A percentile compares a stretch with the other conserved stretches of the same genome.
Conservation (phyloP, 345 rosid genomes). For the Limnanthes douglasii region DNA sequence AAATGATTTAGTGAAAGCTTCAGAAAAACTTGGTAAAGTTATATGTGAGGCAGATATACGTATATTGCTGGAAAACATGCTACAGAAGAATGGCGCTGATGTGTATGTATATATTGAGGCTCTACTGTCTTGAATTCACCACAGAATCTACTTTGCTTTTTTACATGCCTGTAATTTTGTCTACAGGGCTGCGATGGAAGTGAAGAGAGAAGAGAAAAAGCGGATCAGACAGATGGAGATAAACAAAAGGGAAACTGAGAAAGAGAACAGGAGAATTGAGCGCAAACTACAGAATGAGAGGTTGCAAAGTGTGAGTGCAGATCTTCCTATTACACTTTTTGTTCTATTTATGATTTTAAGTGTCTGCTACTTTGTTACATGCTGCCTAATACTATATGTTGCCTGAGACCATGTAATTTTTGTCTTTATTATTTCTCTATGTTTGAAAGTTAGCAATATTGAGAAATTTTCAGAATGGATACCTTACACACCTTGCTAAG, state of each 20-base stretch:
- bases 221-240: conserved; percentile 57
- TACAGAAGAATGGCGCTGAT: conserved; percentile 33
- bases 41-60: conserved; percentile 50
- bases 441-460: too few species aligned
- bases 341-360: neutral
- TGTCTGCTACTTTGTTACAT: too few species aligned
- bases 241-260: conserved; percentile 49
- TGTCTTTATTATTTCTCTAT: too few species aligned
- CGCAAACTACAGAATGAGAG: conserved; percentile 50
- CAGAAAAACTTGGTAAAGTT: conserved; percentile 46
- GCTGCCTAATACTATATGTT: too few species aligned
- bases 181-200: conserved; percentile 46
- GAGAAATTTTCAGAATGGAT: too few species aligned
- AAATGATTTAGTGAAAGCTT: conserved; percentile 26
- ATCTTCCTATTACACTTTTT: neutral
- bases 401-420: too few species aligned
- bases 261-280: conserved; percentile 63
- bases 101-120: conserved; percentile 24
- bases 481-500: too few species aligned
- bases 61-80: conserved; percentile 28
- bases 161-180: neutral
- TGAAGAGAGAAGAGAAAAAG: conserved; percentile 41
- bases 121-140: neutral
- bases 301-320: conserved; percentile 32
- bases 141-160: neutral